These are phyloP conservation scores for Parathielavia hyrcaniae DNA, from an alignment of 495 filamentous ascomycete genomes.

Conservation along the genomic window DNA sequence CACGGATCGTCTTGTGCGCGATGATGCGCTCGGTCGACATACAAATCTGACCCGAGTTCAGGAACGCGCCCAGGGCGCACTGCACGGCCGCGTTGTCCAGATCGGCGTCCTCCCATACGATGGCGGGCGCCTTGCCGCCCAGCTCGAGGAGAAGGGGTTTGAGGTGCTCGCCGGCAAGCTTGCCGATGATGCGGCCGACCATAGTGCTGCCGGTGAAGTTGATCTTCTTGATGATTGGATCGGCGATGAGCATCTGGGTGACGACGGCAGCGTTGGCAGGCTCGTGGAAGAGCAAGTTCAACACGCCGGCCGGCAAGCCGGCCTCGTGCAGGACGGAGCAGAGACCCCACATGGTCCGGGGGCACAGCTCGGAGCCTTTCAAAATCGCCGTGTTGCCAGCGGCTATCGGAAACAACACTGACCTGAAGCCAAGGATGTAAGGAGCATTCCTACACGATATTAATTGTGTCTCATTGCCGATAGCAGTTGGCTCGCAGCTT, in stretches of 20 bases:
- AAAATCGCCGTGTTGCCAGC: conserved; percentile 61
- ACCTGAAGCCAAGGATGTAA: conserved; percentile 60
- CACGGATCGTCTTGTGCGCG: conserved; percentile 63
- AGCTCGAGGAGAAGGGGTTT: conserved; percentile 67
- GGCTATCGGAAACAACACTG: conserved; percentile 69
- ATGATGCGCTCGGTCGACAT: conserved; percentile 88
- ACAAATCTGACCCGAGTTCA: conserved; percentile 74
- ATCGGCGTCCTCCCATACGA: conserved; percentile 62
- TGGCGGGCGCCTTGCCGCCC: conserved; percentile 60
- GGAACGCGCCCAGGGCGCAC: conserved; percentile 48
- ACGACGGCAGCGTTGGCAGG: conserved; percentile 49
- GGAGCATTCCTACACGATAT: conserved; percentile 58
- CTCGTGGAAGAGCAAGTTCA: conserved; percentile 53
- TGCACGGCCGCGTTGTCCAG: conserved; percentile 50
- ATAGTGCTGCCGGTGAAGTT: conserved; percentile 61
- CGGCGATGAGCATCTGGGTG: conserved; percentile 51
- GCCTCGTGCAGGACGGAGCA: conserved; percentile 65
- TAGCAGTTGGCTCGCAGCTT: conserved; percentile 16
- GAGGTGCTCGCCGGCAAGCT: conserved; percentile 53
- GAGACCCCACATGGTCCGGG: conserved; percentile 68
- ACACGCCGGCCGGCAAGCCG: conserved; percentile 56
- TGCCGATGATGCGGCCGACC: conserved; percentile 54
- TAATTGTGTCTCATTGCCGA: conserved; percentile 15
- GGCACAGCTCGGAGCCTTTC: conserved; percentile 63
- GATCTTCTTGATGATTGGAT: conserved; percentile 53